Evolutionary conservation across 2,329 filamentous ascomycete species (phyloP).

Genomic region (Claviceps africana): DNA sequence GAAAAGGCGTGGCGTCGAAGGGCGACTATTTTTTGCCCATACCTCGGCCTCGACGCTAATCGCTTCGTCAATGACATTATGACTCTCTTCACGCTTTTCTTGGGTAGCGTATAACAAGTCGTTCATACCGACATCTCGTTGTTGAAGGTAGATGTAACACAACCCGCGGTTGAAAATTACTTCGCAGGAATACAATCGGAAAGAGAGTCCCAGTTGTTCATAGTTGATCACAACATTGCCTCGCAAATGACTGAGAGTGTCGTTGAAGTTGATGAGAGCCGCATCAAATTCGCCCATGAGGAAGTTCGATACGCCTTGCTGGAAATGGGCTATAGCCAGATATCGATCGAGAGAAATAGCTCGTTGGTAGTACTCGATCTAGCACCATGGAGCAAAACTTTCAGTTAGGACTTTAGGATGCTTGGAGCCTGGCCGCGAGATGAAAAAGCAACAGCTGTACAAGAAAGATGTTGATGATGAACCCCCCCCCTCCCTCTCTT

Average conservation of each 20-base stretch:
- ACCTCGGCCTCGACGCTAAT: conserved; percentile 89
- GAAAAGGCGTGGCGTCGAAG: background rate
- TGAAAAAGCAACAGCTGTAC: background rate
- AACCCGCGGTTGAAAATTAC: conserved; percentile 94
- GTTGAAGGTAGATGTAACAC: conserved; percentile 93
- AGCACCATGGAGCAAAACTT: background rate
- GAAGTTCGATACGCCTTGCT: conserved; percentile 97
- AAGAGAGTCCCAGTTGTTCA: conserved; percentile 84
- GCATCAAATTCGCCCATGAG: conserved; percentile 94
- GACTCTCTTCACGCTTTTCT: conserved; percentile 91
- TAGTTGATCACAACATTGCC: conserved; percentile 98
- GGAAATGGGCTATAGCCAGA: conserved; percentile 93
- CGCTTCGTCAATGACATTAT: conserved; percentile 95
- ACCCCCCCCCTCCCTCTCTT: too few species aligned
- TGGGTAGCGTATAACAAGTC: conserved; percentile 84
- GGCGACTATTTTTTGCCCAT: conserved; percentile 13
- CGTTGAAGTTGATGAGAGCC: conserved; percentile 95
- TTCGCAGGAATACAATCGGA: conserved; percentile 95
- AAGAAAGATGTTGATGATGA: background rate
- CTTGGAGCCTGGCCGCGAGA: background rate
- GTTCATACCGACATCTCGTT: conserved; percentile 79
- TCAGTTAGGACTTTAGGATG: background rate
- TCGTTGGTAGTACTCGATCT: conserved; percentile 92
- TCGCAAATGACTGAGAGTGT: conserved; percentile 83
- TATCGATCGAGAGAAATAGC: conserved; percentile 87